Percentiles rank a stretch among this genome's conserved stretches.
These are phyloP conservation scores for Moniliophthora roreri DNA, from an alignment of 1,284 basidiomycete genomes.

Conservation along the genomic window DNA sequence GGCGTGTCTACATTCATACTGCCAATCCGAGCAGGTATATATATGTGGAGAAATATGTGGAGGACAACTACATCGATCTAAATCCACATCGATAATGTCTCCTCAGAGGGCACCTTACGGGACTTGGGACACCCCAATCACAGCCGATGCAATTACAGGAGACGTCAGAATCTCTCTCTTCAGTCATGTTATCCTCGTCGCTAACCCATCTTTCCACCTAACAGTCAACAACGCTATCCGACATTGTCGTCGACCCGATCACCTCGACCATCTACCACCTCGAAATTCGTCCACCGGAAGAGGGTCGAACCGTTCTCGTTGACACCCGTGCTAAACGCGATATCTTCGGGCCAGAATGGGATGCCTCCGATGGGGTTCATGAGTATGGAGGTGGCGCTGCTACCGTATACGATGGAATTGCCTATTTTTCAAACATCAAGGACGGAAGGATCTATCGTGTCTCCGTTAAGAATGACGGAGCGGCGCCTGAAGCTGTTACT, in stretches of 20 bases:
- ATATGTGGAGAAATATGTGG: no score
- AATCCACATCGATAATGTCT: no score
- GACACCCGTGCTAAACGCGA: conserved; percentile 46
- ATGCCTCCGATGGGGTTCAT: conserved; percentile 58
- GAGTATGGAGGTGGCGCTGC: conserved; percentile 61
- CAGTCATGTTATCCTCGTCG: conserved; percentile 27
- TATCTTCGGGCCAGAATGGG: conserved; percentile 40
- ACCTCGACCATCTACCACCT: conserved; percentile 57
- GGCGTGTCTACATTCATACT: no score
- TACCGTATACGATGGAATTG: conserved; percentile 43
- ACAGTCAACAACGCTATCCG: conserved; percentile 22
- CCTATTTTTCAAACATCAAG: conserved; percentile 57
- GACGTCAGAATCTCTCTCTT: conserved; percentile 31
- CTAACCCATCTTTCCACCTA: conserved; percentile 17
- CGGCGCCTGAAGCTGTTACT: conserved; percentile 53
- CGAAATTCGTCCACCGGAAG: conserved; percentile 62
- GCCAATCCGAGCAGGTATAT: no score
- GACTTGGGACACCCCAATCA: conserved; percentile 61
- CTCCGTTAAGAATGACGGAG: conserved; percentile 22
- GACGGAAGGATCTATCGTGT: conserved; percentile 52
- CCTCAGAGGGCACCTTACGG: conserved; percentile 47
- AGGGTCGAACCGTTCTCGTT: conserved; percentile 57
- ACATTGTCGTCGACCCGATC: conserved; percentile 54
- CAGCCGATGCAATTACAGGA: conserved; percentile 51
- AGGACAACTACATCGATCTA: no score